These are phyloP conservation scores for Apiotrichum gamsii DNA, from an alignment of 1,284 basidiomycete species.

Conservation along the genomic window DNA sequence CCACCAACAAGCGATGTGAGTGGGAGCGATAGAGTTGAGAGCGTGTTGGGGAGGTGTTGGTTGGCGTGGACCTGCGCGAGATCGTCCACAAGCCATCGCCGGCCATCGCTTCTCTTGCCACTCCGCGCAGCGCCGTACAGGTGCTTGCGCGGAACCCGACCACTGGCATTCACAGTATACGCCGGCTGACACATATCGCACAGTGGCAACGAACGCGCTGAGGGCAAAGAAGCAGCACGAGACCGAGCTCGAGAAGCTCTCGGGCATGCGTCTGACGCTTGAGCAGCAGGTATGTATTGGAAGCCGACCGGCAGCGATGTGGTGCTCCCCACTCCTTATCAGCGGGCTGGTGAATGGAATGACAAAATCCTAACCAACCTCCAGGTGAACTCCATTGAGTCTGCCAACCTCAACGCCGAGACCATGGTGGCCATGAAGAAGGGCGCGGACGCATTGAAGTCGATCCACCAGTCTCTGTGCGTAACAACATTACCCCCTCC, in stretches of 20 bases:
- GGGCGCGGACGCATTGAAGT: constrained; percentile 82
- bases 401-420: constrained; percentile 96
- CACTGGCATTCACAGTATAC: background rate
- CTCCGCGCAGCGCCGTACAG: background rate
- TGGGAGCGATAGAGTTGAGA: constrained; percentile 18
- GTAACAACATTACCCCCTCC: constrained; percentile 40
- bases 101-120: background rate
- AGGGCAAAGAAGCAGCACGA: constrained; percentile 92
- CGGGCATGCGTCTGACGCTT: constrained; percentile 82
- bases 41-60: no score
- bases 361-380: background rate
- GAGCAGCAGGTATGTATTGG: constrained; percentile 66
- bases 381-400: constrained; percentile 86
- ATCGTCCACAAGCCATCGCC: no score
- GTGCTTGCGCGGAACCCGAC: no score
- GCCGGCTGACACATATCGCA: background rate
- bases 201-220: constrained; percentile 82
- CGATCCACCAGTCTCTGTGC: constrained; percentile 86
- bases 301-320: no score
- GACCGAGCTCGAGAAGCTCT: constrained; percentile 77
- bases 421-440: constrained; percentile 98
- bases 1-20: constrained; percentile 88
- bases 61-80: no score
- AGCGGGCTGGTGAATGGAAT: no score
- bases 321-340: no score